Evolutionary conservation across 1,139 yeast genomes (phyloP).

Genomic region (Scheffersomyces quercinus): DNA sequence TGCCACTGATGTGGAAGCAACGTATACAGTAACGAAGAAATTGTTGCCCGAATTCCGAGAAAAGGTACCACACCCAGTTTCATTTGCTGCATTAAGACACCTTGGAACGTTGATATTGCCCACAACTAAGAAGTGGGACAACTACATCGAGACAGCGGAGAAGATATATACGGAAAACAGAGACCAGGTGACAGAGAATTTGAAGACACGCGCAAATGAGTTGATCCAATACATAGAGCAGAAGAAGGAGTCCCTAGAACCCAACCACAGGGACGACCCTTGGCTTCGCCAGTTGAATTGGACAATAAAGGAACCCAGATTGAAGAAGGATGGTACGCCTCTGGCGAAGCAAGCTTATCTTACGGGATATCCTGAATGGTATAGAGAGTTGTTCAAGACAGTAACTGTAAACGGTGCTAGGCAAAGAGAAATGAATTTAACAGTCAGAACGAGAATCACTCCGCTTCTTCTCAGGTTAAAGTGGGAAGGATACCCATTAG

Average conservation of each 20-base stretch:
- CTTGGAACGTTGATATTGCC: slow-evolving; percentile 82
- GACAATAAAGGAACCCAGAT: slow-evolving; percentile 61
- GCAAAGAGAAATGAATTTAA: slow-evolving; percentile 49
- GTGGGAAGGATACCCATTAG: slow-evolving; percentile 84
- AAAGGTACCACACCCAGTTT: slow-evolving; percentile 90
- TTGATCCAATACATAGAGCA: slow-evolving; percentile 42
- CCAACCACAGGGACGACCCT: slow-evolving; percentile 57
- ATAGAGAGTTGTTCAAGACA: slow-evolving; percentile 64
- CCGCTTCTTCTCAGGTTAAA: slow-evolving; percentile 73
- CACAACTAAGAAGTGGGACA: slow-evolving; percentile 71
- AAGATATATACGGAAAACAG: slow-evolving; percentile 60
- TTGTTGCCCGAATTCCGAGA: slow-evolving; percentile 68
- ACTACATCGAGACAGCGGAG: slow-evolving; percentile 73
- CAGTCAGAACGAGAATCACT: slow-evolving; percentile 73
- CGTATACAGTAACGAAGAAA: slow-evolving; percentile 67
- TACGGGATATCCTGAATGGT: slow-evolving; percentile 97
- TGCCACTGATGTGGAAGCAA: slow-evolving; percentile 78
- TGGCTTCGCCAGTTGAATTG: slow-evolving; percentile 93
- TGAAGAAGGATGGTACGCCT: slow-evolving; percentile 74
- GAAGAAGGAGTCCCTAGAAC: slow-evolving; percentile 24
- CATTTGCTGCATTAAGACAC: slow-evolving; percentile 82
- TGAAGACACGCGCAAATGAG: slow-evolving; percentile 61
- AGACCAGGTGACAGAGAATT: slow-evolving; percentile 54
- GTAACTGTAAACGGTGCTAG: slow-evolving; percentile 29
- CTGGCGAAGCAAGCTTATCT: slow-evolving; percentile 73